Evolutionary conservation across 1,284 basidiomycete species (phyloP).

Genomic region (Ganoderma resinaceum): DNA sequence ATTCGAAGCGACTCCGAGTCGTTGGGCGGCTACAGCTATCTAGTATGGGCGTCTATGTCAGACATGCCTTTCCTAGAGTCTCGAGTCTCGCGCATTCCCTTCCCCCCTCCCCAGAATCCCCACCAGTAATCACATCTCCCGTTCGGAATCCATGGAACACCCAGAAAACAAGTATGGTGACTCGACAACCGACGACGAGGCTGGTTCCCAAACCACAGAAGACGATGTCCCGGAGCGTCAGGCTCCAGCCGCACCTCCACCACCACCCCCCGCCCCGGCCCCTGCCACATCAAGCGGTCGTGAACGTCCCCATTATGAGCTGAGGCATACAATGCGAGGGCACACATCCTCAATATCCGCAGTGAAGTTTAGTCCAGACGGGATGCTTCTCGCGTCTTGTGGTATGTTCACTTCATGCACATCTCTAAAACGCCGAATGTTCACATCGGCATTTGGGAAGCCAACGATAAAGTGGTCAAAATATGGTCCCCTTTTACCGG

Average conservation of each 20-base stretch:
- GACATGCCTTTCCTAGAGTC: background rate
- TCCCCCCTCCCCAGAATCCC: background rate
- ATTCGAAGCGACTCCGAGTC: too few relatives aligned
- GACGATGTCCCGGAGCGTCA: constrained; percentile 75
- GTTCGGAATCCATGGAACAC: constrained; percentile 21
- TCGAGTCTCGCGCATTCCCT: background rate
- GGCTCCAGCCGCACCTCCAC: constrained; percentile 43
- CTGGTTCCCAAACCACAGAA: constrained; percentile 81
- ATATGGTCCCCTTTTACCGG: constrained; percentile 85
- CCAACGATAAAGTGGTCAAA: constrained; percentile 78
- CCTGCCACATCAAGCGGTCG: constrained; percentile 46
- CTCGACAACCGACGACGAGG: constrained; percentile 80
- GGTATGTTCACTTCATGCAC: constrained; percentile 52
- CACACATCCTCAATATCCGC: constrained; percentile 83
- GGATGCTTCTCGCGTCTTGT: constrained; percentile 79
- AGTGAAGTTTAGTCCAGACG: constrained; percentile 87
- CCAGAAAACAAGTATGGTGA: constrained; percentile 44
- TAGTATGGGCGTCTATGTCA: background rate
- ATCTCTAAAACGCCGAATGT: background rate
- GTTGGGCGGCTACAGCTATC: too few relatives aligned
- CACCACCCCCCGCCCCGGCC: constrained; percentile 40
- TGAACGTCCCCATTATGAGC: constrained; percentile 73
- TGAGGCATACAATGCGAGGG: constrained; percentile 69
- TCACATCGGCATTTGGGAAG: constrained; percentile 44
- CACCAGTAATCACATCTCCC: background rate